Base-by-base conservation (phyloP, 1,139 yeast genomes). In the Saccharomycopsis phalli region DNA sequence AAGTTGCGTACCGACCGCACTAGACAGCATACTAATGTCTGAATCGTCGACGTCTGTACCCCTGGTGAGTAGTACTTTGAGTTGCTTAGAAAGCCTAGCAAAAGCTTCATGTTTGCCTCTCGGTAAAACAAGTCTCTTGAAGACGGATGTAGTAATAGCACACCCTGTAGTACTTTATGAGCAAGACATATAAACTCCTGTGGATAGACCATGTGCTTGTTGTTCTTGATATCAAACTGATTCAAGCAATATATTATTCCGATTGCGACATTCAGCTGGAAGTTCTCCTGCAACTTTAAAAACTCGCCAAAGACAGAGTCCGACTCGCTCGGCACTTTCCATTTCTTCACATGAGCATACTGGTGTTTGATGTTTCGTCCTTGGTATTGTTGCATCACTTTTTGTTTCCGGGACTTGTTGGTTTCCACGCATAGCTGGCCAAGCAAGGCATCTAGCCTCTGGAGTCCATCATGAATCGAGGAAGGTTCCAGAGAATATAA, bases 11-110 rank as follows among this genome's bases (percentile, higher is more conserved):
- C 70, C 45, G 74, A 70, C 44, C 77, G 70, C 27, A 80, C 74
- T 49, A 81, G 55, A 3, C 74, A 66, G 42, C 80, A 76, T 16
- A 80, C 77, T 17, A 81, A 55, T 0, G 81, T 67, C 19, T 79
- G 71, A 10, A 81, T 66, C 18, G 69, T 61, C 2, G 76, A 67
- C 1, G 68, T 65, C 40, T 66, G 63, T 8, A 68, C 51, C 17
- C 49, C 44, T 3, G 59, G 50, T n/a, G 39, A 18, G 11, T 38
- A 38, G 2, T 44, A 36, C 29, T 30, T 49, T 23, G 21, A 38
- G 18, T 44, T 38, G 27, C 50, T 38, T 26, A 46, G 46, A 11
- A 42, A 37, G 11, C 53, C 37, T 7, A 58, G 32, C 14, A 49
- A 28, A 18, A 34, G 34, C 48, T 47, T 53, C 66, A 66, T 61